A percentile compares a stretch with the other conserved stretches of the same genome.
phyloP scores from a whole-genome alignment of 805 yeast species.

The Candida argentea region DNA sequence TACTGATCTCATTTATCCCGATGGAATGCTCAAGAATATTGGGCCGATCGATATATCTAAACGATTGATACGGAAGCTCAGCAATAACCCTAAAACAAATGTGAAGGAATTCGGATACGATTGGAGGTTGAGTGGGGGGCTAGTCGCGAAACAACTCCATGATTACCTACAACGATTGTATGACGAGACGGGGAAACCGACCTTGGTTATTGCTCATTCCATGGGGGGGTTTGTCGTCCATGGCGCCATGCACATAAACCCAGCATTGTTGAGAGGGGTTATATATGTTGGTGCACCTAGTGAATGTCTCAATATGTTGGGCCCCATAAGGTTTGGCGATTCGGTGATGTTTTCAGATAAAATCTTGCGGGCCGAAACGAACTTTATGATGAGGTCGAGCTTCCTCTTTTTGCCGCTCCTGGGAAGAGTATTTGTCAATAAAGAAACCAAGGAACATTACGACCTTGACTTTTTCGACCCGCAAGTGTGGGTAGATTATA shows the following conservation, averaged over 20 bases:
- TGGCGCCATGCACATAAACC: constrained; percentile 59
- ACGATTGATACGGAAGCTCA: constrained; percentile 45
- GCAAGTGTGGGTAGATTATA: constrained; percentile 67
- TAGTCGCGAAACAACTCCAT: constrained; percentile 41
- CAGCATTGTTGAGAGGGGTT: constrained; percentile 61
- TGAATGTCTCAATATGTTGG: constrained; percentile 76
- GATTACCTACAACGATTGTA: constrained; percentile 38
- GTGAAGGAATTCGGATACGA: constrained; percentile 84
- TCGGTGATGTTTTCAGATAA: constrained; percentile 64
- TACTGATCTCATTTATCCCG: constrained; percentile 47
- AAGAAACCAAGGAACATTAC: constrained; percentile 44
- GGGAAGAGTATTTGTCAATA: constrained; percentile 66
- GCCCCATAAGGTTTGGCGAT: constrained; percentile 80
- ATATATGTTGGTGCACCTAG: constrained; percentile 78
- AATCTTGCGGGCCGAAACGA: constrained; percentile 69
- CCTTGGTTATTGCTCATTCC: constrained; percentile 75
- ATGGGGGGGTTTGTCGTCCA: constrained; percentile 92
- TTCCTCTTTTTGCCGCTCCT: constrained; percentile 67
- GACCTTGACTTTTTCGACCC: constrained; percentile 73
- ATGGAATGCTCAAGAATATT: constrained; percentile 67
- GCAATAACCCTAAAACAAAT: constrained; percentile 44
- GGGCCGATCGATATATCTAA: constrained; percentile 82
- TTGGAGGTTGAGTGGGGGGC: constrained; percentile 72
- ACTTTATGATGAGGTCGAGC: constrained; percentile 82
- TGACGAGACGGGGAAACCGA: constrained; percentile 43